Base-by-base conservation (phyloP, 164 flowering plant species). In the Vitis riparia region DNA sequence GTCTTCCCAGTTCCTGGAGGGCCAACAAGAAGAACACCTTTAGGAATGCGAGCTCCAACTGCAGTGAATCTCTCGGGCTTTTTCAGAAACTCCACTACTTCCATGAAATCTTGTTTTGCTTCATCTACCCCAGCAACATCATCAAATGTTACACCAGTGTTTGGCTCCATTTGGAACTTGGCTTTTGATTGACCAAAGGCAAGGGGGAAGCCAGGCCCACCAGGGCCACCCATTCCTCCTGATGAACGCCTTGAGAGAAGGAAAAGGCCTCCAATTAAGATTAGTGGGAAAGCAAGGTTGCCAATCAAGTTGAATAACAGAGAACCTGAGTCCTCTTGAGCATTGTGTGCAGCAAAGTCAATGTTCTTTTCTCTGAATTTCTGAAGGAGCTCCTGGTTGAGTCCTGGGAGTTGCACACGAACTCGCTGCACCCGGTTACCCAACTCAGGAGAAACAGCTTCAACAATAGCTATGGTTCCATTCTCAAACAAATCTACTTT, bases 71-170 rank as follows among this genome's bases (percentile, higher is more conserved):
- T 88, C 77, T 90, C 97, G 14, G 98, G 98, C 75, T 88, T 92
- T 86, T 91, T 92, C 71, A 92, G 71, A 67, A 92, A 92, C 81
- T 92, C 98, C 59, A 92, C 98, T 48, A 92, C 96, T 81, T 92
- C 97, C 92, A 91, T 83, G 71, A 92, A 92, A 75, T 92, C 98
- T 75, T 91, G 96, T 73, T 90, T 93, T 37, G 98, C 98, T 78
- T 93, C 98, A 76, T 93, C 98, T 29, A 93, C 98, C 67, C 98
- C 98, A 78, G 98, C 98, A 79, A 89, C 98, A 79, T 92, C 98
- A 80, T 88, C 96, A 78, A 92, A 92, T 44, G 98, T 92, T 57
- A 92, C 94, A 17, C 98, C 98, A 57, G 98, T 92, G 78, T 91
- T 92, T 57, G 98, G 98, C 72, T 92, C 98, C 98, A 92, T 92